Evolutionary conservation across 1,284 basidiomycete genomes (phyloP), one percentile per base, ranked within the genome.

Genomic region (Cystobasidium pallidum): DNA sequence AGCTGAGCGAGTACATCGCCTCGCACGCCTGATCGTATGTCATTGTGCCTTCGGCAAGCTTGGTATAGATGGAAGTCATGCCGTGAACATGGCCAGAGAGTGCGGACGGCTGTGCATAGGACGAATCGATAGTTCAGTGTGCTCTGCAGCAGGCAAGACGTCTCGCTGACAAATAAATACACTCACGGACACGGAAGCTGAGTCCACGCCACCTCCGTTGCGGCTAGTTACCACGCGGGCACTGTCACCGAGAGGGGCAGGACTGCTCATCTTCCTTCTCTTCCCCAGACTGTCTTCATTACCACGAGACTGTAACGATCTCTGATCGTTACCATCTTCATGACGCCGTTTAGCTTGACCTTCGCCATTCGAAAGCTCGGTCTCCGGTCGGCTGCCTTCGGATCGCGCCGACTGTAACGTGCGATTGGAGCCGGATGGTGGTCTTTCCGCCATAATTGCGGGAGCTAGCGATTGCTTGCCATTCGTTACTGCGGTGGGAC

Each of bases 21-120:
- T 55, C 51, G 41, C 41, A 34, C 2, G 66, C 66, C 51, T 41
- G 43, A 32, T 55, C 66, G 34, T 57, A 67, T 15, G 49, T 58
- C 32, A 67, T 15, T 57, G 41, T 36, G 51, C 66, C 66, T 21
- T 45, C 43, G 45, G 66, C 66, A 28, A 57, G 66, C 45, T 57
- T 59, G 10, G 52, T n/a, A 4, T 58, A 26, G 21, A 67, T 51
- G 21, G 30, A 36, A n/a, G 62, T 51, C 62, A 64, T 64, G 3
- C 13, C 26, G n/a, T 64, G 62, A 11, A 51, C 43, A 19, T 64
- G 36, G 19, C 17, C 34, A 28, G 3, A 49, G 15, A 52, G 62
- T 1, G 19, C 28, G 30, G 36, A 45, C 26, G 41, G 58, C 41
- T 61, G 21, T 3, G 54, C 6, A 15, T 34, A 3, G 17, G 36